A percentile compares a stretch with the other conserved stretches of the same genome.
Evolutionary conservation across 257 asterid genomes (phyloP).

Genomic region (Paulownia fortunei): DNA sequence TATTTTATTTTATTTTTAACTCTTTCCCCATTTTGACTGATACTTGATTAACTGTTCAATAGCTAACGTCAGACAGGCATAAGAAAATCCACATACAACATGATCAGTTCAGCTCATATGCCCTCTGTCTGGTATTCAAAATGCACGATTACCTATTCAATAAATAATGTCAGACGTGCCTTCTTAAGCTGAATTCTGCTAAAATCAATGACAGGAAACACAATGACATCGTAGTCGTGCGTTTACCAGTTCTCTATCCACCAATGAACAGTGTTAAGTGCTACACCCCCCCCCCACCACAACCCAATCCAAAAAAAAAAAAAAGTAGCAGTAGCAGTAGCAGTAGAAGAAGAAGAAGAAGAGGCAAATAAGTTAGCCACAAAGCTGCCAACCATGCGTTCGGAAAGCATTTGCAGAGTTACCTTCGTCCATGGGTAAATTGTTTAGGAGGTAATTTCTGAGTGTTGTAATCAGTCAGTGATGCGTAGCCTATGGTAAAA

Average conservation of each 20-base stretch:
- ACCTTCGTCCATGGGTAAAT: slow-evolving; percentile 86
- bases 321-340: not conserved
- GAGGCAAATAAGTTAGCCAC: not conserved
- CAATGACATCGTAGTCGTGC: not conserved
- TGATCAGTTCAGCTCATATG: not conserved
- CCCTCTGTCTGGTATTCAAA: not conserved
- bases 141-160: not conserved
- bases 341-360: not conserved
- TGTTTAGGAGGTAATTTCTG: slow-evolving; percentile 69
- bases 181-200: slow-evolving; percentile 3
- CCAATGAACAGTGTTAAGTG: not conserved
- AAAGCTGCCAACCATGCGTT: not conserved
- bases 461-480: slow-evolving; percentile 82
- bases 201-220: not conserved
- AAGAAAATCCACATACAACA: slow-evolving; percentile 8
- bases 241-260: not conserved
- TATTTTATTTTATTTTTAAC: too few species aligned
- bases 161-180: not conserved
- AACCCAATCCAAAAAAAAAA: not conserved
- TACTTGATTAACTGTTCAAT: not conserved
- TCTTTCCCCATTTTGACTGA: not conserved
- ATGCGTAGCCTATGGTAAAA: slow-evolving; percentile 78
- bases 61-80: not conserved
- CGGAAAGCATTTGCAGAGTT: slow-evolving; percentile 25
- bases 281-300: not conserved